Base-by-base conservation (phyloP, 208 protist species). In the Leishmania martiniquensis region DNA sequence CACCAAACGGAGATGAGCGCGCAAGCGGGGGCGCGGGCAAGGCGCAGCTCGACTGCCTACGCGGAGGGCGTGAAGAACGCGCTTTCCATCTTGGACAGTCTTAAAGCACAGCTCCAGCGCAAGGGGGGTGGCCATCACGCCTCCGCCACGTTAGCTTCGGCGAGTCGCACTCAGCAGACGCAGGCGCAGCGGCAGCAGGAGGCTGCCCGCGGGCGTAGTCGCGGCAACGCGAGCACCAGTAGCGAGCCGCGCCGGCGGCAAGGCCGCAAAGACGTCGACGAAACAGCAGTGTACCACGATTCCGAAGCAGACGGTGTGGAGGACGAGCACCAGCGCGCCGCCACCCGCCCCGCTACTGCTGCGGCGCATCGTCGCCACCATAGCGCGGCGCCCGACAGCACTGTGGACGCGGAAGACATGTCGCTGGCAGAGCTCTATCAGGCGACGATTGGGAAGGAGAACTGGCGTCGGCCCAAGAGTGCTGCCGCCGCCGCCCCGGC, bases 61-160 rank as follows among this genome's bases (percentile, higher is more conserved):
- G 80, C 89, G 2, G 87, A 90, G 34, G 87, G 87, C 17, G 89
- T 95, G 10, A 86, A 76, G n/a, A 90, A 88, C 37, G 91, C 89
- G n/a, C 81, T 95, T 54, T 91, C 87, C 25, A 89, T 95, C 45
- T 65, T 95, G 9, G 85, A 91, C 34, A 79, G 86, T 39, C 80
- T 95, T 6, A 85, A 86, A 34, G 84, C 76, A 55, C 86, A 87
- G 76, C 78, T 95, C 32, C 77, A 83, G 66, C 77, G 70, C 54
- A 65, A 68, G 55, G 47, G 47, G 37, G 69, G 76, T 45, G 59
- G 22, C 37, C 20, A 22, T n/a, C 81, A 75, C 34, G 59, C 67
- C 12, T 66, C 85, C 0, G 70, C 80, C 9, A 80, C 80, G 1
- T 67, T 67, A 25, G 66, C 80, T 49, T 84, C 80, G 22, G 37